These are phyloP conservation scores for Gossypium raimondii DNA, from an alignment of 345 rosid species.

Conservation along the genomic window DNA sequence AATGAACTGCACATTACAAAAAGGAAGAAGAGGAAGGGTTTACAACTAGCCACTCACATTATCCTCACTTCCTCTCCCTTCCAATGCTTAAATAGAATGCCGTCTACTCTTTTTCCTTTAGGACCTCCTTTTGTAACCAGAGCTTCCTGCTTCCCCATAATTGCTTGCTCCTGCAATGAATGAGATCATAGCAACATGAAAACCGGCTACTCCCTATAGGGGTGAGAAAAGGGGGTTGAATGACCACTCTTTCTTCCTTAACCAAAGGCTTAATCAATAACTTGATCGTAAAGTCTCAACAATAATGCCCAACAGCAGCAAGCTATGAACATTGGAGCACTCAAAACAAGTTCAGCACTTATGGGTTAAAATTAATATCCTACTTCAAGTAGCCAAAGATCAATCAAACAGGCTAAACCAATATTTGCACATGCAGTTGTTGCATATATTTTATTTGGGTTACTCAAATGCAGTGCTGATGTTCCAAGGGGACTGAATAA, in stretches of 20 bases:
- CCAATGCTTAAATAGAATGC: constrained; percentile 63
- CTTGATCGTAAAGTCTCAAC: not conserved
- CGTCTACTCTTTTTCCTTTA: constrained; percentile 60
- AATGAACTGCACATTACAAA: not conserved
- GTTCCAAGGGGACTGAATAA: too few species aligned
- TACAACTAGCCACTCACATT: constrained; percentile 46
- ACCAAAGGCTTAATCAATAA: not conserved
- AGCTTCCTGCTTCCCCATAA: constrained; percentile 26
- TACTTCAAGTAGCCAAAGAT: too few species aligned
- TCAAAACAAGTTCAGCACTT: too few species aligned
- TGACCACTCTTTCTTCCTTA: too few species aligned
- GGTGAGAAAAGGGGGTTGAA: too few species aligned
- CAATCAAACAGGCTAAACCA: too few species aligned
- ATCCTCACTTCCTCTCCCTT: constrained; percentile 68
- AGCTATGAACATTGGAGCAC: not conserved
- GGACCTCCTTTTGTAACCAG: constrained; percentile 59
- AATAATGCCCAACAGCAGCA: not conserved
- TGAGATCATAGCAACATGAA: constrained; percentile 3
- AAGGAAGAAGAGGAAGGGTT: not conserved
- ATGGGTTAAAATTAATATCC: too few species aligned
- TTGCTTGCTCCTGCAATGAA: constrained; percentile 34
- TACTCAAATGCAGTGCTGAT: too few species aligned
- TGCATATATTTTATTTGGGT: too few species aligned
- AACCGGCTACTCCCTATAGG: not conserved
- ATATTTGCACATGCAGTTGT: too few species aligned